These are phyloP conservation scores for Acer campestre DNA, from an alignment of 345 rosid species.

Conservation along the genomic window DNA sequence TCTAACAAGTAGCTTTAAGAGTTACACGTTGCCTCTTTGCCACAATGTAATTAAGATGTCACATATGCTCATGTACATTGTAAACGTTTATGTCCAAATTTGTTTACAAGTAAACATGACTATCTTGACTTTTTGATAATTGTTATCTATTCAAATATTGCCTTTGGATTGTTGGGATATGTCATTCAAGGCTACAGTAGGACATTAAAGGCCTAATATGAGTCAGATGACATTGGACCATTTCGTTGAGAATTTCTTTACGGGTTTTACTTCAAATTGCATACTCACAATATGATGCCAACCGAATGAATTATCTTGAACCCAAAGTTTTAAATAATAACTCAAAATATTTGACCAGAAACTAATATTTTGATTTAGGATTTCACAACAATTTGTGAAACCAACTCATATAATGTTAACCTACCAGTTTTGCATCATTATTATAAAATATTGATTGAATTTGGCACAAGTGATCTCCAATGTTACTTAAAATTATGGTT, in stretches of 20 bases:
- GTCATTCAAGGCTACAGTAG: neutral
- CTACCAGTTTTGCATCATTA: neutral
- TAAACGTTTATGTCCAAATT: neutral
- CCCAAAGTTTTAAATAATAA: neutral
- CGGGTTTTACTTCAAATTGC: neutral
- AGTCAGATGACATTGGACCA: neutral
- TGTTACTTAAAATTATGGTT: neutral
- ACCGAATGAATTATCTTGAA: neutral
- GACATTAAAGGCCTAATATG: neutral
- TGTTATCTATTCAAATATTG: neutral
- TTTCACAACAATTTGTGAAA: neutral
- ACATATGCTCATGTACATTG: neutral
- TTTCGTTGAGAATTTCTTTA: neutral
- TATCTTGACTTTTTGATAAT: neutral
- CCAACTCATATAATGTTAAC: neutral
- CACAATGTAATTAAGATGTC: neutral
- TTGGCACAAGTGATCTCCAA: neutral
- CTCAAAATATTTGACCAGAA: neutral
- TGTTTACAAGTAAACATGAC: neutral
- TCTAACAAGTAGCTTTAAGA: neutral
- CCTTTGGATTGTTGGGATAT: neutral
- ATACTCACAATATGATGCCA: neutral
- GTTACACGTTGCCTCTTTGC: neutral
- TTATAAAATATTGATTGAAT: no score
- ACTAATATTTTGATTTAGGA: neutral